Evolutionary conservation across 176 grass and related monocot genomes (phyloP).

Genomic region (Musa beccarii): DNA sequence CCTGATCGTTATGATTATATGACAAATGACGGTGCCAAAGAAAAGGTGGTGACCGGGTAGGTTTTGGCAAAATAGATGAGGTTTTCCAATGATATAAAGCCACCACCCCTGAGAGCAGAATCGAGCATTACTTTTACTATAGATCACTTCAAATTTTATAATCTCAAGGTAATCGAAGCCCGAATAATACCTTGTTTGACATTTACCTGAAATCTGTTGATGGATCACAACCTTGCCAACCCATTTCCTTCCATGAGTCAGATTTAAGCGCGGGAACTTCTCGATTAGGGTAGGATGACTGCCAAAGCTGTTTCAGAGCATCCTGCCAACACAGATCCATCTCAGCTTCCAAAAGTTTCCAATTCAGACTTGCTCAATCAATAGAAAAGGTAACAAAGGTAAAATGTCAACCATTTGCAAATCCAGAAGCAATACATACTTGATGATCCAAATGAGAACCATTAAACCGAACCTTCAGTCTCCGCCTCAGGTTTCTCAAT

Average conservation of each 20-base stretch:
- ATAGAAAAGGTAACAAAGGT: not conserved
- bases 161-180: no score
- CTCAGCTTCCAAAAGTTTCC: not conserved
- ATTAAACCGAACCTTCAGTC: constrained; percentile 80
- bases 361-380: not conserved
- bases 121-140: not conserved
- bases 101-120: constrained; percentile 52
- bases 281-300: constrained; percentile 53
- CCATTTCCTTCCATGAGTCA: constrained; percentile 97
- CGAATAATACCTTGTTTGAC: not conserved
- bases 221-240: constrained; percentile 94
- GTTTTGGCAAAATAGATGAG: constrained; percentile 87
- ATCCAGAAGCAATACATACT: constrained; percentile 34
- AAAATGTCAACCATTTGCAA: not conserved
- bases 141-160: not conserved
- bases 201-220: constrained; percentile 90
- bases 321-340: constrained; percentile 42
- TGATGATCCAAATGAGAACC: constrained; percentile 71
- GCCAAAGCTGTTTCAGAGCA: constrained; percentile 84
- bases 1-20: not conserved
- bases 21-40: not conserved
- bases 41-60: constrained; percentile 51
- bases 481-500: constrained; percentile 46
- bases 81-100: constrained; percentile 81
- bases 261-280: constrained; percentile 78